Base-by-base conservation (phyloP, 1,139 yeast species). In the Magnusiomyces fungicola region DNA sequence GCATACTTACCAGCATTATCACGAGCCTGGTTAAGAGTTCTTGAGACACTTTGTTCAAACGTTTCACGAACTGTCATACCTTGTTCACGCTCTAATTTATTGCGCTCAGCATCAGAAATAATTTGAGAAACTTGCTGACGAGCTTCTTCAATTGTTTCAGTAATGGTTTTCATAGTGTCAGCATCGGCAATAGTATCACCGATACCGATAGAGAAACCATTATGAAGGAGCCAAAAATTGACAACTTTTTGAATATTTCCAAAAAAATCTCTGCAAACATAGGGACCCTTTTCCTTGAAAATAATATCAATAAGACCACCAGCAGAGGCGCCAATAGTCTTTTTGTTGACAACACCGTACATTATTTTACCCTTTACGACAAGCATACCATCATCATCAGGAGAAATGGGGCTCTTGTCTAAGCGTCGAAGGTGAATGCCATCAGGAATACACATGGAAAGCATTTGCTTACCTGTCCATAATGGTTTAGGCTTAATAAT, bases 31-130 rank as follows among this genome's bases (percentile, higher is more conserved):
- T 94, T 94, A 63, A 94, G 78, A 59, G 85, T 90, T 70, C 96
- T 85, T 46, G 95, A 88, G 47, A 94, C 98, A 64, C 89, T 89
- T 68, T 90, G 96, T 72, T 94, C 99, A 62, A 94, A 94, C 18
- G 98, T 88, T 69, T 92, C 98, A 73, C 98, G 85, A 60, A 94
- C 76, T 2, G 98, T 94, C 98, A 94, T 94, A 83, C 99, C 99
- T 32, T 97, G 97, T 65, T 92, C 96, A 33, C 97, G 96, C 46
- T 89, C 88, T 58, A 94, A 75, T 54, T 76, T 75, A 63, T 92
- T 92, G 50, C 78, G 81, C 66, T 94, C 97, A 2, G 98, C 98
- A 63, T 87, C 95, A 60, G 78, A 71, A 55, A 94, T 92, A 53
- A 90, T 90, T 61, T 86, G 94, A 66, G 89, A 96, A 46, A 94